Evolutionary conservation across 768 basidiomycete species (phyloP).

Genomic region (Lenzites betulinus): DNA sequence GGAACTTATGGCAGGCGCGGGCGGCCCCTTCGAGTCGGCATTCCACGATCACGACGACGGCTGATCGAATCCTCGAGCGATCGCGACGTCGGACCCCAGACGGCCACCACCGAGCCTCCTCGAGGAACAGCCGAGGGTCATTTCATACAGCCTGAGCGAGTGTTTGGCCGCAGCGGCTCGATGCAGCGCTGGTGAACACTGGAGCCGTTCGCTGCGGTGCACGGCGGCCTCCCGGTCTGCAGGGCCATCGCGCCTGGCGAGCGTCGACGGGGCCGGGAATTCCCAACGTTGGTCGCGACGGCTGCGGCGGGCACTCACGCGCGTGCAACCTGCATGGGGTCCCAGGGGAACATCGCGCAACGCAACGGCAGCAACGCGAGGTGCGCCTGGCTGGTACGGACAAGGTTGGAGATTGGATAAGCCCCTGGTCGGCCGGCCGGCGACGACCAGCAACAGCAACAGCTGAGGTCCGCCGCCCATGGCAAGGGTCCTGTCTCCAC

Average conservation of each 20-base stretch:
- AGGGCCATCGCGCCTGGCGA: neutral
- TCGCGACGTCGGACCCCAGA: constrained; percentile 15
- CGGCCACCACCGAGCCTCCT: neutral
- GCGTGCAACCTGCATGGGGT: no score
- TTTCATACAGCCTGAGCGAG: neutral
- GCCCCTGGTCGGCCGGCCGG: constrained; percentile 8
- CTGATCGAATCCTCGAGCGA: constrained; percentile 5
- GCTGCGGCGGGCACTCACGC: neutral
- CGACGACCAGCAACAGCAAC: neutral
- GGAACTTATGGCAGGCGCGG: neutral
- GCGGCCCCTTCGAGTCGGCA: constrained; percentile 8
- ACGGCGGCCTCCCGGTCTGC: neutral
- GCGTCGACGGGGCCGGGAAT: neutral
- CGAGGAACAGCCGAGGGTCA: neutral
- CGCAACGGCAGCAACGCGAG: neutral
- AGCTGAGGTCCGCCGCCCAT: neutral
- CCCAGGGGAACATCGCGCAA: no score
- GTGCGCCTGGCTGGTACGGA: neutral
- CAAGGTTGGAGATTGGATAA: constrained; percentile 14
- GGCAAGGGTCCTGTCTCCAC: constrained; percentile 2
- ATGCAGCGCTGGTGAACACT: neutral
- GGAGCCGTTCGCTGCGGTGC: neutral
- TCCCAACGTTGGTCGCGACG: constrained; percentile 12
- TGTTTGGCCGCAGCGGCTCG: neutral
- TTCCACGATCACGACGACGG: constrained; percentile 9